Evolutionary conservation across 805 yeast genomes (phyloP).

Genomic region (Wickerhamiella australiensis): DNA sequence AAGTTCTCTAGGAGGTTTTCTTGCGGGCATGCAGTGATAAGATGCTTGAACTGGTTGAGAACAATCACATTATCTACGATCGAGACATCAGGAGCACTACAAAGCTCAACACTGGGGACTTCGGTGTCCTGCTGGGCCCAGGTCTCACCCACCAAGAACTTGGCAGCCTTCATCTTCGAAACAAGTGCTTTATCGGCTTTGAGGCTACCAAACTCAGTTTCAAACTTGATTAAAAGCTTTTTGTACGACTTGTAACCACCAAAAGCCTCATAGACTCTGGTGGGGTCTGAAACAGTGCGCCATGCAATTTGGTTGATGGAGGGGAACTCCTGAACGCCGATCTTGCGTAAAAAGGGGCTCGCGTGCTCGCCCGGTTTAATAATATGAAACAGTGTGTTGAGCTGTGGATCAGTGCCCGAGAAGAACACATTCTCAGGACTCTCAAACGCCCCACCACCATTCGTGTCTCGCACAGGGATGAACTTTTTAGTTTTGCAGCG

Average conservation of each 20-base stretch:
- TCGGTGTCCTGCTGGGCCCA: constrained; percentile 11
- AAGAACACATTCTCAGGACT: constrained; percentile 23
- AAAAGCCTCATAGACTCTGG: constrained; percentile 21
- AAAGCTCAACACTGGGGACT: constrained; percentile 19
- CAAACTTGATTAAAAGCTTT: constrained; percentile 14
- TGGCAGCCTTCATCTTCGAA: constrained; percentile 22
- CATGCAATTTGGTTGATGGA: constrained; percentile 25
- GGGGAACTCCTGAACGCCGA: constrained; percentile 30
- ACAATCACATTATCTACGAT: constrained; percentile 30
- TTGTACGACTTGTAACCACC: constrained; percentile 21
- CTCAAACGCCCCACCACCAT: constrained; percentile 13
- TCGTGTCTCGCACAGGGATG: constrained; percentile 24
- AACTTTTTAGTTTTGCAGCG: constrained; percentile 18
- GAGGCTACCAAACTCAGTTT: constrained; percentile 14
- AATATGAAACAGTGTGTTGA: constrained; percentile 14
- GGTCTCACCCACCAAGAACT: constrained; percentile 25
- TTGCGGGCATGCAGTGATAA: constrained; percentile 29
- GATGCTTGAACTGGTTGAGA: constrained; percentile 27
- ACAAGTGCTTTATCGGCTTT: constrained; percentile 15
- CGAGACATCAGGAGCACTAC: constrained; percentile 24
- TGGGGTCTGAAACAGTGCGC: constrained; percentile 22
- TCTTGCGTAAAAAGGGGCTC: constrained; percentile 24
- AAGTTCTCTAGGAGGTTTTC: constrained; percentile 25
- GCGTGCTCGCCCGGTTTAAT: constrained; percentile 16
- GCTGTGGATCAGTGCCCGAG: constrained; percentile 13